Evolutionary conservation across 2,329 filamentous ascomycete genomes (phyloP).

Genomic region (Pyricularia sp.): DNA sequence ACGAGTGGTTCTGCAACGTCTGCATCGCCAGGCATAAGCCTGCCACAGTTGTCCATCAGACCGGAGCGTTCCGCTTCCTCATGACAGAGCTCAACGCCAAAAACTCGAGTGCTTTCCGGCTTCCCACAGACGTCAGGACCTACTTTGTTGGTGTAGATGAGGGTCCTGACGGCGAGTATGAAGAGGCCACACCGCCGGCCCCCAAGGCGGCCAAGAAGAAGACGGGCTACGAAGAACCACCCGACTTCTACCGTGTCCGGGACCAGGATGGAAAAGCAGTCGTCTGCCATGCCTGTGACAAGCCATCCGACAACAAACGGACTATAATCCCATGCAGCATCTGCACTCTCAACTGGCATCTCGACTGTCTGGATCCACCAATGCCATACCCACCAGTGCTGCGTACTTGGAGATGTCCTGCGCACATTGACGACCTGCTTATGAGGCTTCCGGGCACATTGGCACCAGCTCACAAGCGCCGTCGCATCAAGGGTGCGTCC

Average conservation of each 20-base stretch:
- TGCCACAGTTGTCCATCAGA: slow-evolving; percentile 33
- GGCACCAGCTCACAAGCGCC: slow-evolving; percentile 51
- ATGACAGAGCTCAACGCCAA: slow-evolving; percentile 56
- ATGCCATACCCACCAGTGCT: slow-evolving; percentile 67
- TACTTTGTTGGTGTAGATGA: slow-evolving; percentile 74
- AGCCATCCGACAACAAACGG: slow-evolving; percentile 50
- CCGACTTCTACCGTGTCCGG: slow-evolving; percentile 59
- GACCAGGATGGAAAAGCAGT: slow-evolving; percentile 67
- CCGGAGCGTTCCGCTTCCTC: slow-evolving; percentile 52
- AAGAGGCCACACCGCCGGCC: slow-evolving; percentile 46
- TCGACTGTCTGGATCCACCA: slow-evolving; percentile 85
- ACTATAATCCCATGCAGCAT: slow-evolving; percentile 80
- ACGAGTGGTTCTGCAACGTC: slow-evolving; percentile 79
- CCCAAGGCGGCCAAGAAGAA: slow-evolving; percentile 50
- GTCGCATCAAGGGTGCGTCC: slow-evolving; percentile 47
- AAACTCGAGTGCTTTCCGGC: slow-evolving; percentile 62
- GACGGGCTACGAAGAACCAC: slow-evolving; percentile 50
- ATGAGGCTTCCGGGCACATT: slow-evolving; percentile 44
- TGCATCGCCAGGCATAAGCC: slow-evolving; percentile 47
- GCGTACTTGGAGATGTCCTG: slow-evolving; percentile 80
- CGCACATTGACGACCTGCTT: slow-evolving; percentile 73
- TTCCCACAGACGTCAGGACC: slow-evolving; percentile 63
- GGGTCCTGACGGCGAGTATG: slow-evolving; percentile 70
- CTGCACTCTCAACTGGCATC: slow-evolving; percentile 78
- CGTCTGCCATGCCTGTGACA: slow-evolving; percentile 68